These are phyloP conservation scores for Diaporthe sp. DNA, from an alignment of 2,329 filamentous ascomycete genomes.

Conservation along the genomic window DNA sequence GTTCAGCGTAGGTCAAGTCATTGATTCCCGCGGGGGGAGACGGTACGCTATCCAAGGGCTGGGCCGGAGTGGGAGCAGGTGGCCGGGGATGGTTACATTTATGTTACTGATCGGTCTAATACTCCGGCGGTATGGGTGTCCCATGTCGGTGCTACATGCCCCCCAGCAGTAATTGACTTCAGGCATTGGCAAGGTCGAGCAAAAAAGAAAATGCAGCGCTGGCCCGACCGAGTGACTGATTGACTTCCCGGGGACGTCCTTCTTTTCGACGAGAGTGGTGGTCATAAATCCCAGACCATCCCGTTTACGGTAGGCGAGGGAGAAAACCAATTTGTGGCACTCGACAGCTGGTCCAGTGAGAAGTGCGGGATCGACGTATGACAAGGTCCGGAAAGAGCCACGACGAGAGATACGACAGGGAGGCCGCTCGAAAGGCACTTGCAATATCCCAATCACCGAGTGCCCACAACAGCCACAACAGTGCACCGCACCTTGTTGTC, in stretches of 20 bases:
- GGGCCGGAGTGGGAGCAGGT: slow-evolving; percentile 14
- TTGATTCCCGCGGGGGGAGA: slow-evolving; percentile 13
- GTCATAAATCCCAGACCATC: background rate
- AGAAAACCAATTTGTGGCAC: slow-evolving; percentile 21
- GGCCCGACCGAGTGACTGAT: slow-evolving; percentile 1
- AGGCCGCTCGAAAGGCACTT: slow-evolving; percentile 3
- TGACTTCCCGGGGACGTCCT: slow-evolving; percentile 2
- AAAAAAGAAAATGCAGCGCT: slow-evolving; percentile 2
- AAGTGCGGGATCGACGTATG: slow-evolving; percentile 5
- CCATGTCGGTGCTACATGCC: background rate
- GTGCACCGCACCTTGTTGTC: slow-evolving; percentile 14
- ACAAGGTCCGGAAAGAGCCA: slow-evolving; percentile 3
- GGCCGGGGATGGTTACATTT: slow-evolving; percentile 31
- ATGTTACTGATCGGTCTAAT: slow-evolving; percentile 25
- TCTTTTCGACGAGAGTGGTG: background rate
- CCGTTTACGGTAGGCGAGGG: slow-evolving; percentile 18
- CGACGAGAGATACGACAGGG: background rate
- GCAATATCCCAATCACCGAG: slow-evolving; percentile 1
- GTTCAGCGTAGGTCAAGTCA: background rate
- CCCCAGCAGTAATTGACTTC: slow-evolving; percentile 7
- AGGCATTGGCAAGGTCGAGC: background rate
- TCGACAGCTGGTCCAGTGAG: slow-evolving; percentile 17
- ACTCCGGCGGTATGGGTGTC: slow-evolving; percentile 20
- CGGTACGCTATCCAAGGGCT: slow-evolving; percentile 16
- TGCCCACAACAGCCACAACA: background rate